Conservation (phyloP, 208 protist species). For the Trypanosoma brucei region DNA sequence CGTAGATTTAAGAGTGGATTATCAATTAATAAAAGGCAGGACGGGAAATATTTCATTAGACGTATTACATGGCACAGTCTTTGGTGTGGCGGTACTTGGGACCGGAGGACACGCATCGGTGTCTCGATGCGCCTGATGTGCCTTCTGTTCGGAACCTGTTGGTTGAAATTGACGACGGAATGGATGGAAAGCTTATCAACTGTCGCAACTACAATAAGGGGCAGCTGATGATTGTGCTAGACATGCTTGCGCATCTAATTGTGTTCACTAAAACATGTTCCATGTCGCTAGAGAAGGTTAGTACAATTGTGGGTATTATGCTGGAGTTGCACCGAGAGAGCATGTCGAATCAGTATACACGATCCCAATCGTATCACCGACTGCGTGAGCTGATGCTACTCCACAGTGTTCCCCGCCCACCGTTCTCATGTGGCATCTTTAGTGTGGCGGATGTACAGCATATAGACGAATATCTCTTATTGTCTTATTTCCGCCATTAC, state of each 20-base stretch:
- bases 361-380: slow-evolving; percentile 60
- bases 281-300: slow-evolving; percentile 75
- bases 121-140: slow-evolving; percentile 44
- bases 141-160: slow-evolving; percentile 42
- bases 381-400: slow-evolving; percentile 69
- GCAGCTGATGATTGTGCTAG: slow-evolving; percentile 66
- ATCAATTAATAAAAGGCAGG: too few species aligned
- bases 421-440: slow-evolving; percentile 84
- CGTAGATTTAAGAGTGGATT: too few species aligned
- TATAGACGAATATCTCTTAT: slow-evolving; percentile 82
- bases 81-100: slow-evolving; percentile 66
- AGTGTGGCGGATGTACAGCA: slow-evolving; percentile 73
- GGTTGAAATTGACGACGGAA: slow-evolving; percentile 25
- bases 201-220: slow-evolving; percentile 18
- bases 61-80: slow-evolving; percentile 24
- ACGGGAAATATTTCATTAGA: background rate
- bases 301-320: slow-evolving; percentile 74
- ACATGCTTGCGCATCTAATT: slow-evolving; percentile 78
- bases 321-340: slow-evolving; percentile 60
- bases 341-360: slow-evolving; percentile 53
- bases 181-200: slow-evolving; percentile 29
- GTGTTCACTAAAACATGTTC: slow-evolving; percentile 62
- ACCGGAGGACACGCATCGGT: slow-evolving; percentile 48
- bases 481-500: slow-evolving; percentile 88
- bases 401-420: slow-evolving; percentile 85